Conservation (phyloP, 2,329 filamentous ascomycete genomes). For the Septoria petroselini region DNA sequence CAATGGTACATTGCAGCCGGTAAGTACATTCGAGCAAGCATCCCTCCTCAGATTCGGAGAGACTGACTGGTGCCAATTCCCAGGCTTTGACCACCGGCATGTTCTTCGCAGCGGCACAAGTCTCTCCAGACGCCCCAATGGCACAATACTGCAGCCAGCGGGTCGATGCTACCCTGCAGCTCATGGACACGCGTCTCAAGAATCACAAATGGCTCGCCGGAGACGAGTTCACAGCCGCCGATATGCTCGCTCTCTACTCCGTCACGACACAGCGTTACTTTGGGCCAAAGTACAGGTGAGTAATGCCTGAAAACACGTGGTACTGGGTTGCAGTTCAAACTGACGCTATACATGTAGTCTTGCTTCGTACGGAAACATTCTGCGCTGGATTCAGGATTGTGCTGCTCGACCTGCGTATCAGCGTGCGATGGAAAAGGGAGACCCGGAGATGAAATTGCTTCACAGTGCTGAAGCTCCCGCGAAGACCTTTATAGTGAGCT, state of each 20-base stretch:
- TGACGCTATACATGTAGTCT: not conserved
- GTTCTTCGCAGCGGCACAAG: slow-evolving; percentile 24
- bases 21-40: too few relatives aligned
- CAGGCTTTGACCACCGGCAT: slow-evolving; percentile 35
- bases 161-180: slow-evolving; percentile 40
- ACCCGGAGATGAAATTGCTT: slow-evolving; percentile 31
- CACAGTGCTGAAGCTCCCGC: slow-evolving; percentile 20
- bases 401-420: slow-evolving; percentile 31
- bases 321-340: not conserved
- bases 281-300: slow-evolving; percentile 36
- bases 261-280: slow-evolving; percentile 61
- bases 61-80: too few relatives aligned
- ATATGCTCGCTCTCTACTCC: slow-evolving; percentile 60
- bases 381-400: slow-evolving; percentile 34
- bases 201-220: slow-evolving; percentile 57
- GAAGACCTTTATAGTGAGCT: slow-evolving; percentile 15
- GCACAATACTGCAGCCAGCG: slow-evolving; percentile 36
- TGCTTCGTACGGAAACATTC: slow-evolving; percentile 27
- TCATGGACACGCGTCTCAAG: slow-evolving; percentile 51
- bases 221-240: slow-evolving; percentile 60
- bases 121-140: slow-evolving; percentile 33
- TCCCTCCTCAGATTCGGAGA: too few relatives aligned
- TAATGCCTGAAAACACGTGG: too few relatives aligned
- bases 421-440: slow-evolving; percentile 36
- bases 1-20: slow-evolving; percentile 40